Percentiles rank a stretch among this genome's conserved stretches.
Conservation (phyloP, 176 grass and related monocot genomes). For the Bothriochloa decipiens region DNA sequence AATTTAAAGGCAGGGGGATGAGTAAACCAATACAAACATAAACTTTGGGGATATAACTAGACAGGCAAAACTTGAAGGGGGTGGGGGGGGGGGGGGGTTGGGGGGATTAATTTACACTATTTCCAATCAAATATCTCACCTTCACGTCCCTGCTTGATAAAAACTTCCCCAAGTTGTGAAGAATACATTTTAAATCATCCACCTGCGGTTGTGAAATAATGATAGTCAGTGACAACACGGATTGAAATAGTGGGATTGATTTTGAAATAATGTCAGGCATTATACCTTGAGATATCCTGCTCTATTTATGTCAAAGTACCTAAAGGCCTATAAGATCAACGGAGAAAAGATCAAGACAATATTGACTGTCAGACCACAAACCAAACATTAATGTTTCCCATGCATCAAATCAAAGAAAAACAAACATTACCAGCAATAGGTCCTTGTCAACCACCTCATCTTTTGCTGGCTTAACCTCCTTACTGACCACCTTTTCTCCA, state of each 20-base stretch:
- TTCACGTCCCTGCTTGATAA: constrained; percentile 90
- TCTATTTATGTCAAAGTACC: constrained; percentile 87
- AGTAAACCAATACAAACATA: neutral
- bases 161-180: constrained; percentile 96
- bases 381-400: neutral
- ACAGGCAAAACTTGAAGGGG: neutral
- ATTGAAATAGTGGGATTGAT: neutral
- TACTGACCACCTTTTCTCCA: constrained; percentile 48
- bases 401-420: constrained; percentile 13
- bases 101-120: neutral
- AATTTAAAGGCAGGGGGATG: neutral
- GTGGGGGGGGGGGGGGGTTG: too few relatives aligned
- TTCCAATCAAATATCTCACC: constrained; percentile 51
- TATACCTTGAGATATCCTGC: constrained; percentile 80
- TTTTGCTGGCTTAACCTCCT: constrained; percentile 60
- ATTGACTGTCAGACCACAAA: neutral
- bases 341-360: constrained; percentile 24
- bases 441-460: constrained; percentile 85
- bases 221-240: constrained; percentile 11
- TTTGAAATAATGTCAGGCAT: constrained; percentile 32
- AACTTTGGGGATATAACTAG: neutral
- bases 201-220: constrained; percentile 60
- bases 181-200: constrained; percentile 94
- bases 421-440: constrained; percentile 63
- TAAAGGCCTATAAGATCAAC: constrained; percentile 75